Conservation (phyloP, 2,329 filamentous ascomycete species). For the Exophiala spinifera region DNA sequence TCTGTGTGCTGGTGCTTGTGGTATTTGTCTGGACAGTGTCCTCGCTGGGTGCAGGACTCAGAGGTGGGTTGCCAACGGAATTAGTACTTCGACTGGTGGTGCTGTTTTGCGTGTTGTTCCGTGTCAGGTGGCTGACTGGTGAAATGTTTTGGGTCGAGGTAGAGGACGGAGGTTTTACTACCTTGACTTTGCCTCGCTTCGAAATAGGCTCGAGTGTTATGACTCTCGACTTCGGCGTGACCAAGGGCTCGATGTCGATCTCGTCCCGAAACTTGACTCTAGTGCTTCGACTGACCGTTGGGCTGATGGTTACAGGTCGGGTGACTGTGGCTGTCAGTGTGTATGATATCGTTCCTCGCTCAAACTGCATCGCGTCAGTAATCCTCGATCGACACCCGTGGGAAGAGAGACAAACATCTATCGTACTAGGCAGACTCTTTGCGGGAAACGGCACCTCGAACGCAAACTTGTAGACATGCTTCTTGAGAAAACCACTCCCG, state of each 20-base stretch:
- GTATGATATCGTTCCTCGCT: slow-evolving; percentile 89
- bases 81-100: slow-evolving; percentile 24
- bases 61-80: slow-evolving; percentile 38
- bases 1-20: slow-evolving; percentile 60
- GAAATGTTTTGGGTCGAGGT: slow-evolving; percentile 44
- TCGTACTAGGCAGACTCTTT: slow-evolving; percentile 71
- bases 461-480: slow-evolving; percentile 64
- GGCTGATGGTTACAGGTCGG: slow-evolving; percentile 78
- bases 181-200: slow-evolving; percentile 63
- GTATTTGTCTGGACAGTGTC: slow-evolving; percentile 67
- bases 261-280: slow-evolving; percentile 77
- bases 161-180: slow-evolving; percentile 46
- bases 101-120: slow-evolving; percentile 29
- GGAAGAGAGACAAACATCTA: slow-evolving; percentile 63
- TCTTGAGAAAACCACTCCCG: slow-evolving; percentile 60
- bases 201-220: slow-evolving; percentile 86
- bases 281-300: slow-evolving; percentile 74
- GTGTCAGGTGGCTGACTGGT: slow-evolving; percentile 44
- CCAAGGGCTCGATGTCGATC: slow-evolving; percentile 76
- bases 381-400: slow-evolving; percentile 23
- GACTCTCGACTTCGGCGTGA: slow-evolving; percentile 71
- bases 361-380: slow-evolving; percentile 63
- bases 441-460: slow-evolving; percentile 62
- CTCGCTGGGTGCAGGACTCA: slow-evolving; percentile 60
- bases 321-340: slow-evolving; percentile 87